A percentile compares a stretch with the other conserved stretches of the same genome.
phyloP scores from a whole-genome alignment of 805 yeast species.

The Clavispora santaluciae region DNA sequence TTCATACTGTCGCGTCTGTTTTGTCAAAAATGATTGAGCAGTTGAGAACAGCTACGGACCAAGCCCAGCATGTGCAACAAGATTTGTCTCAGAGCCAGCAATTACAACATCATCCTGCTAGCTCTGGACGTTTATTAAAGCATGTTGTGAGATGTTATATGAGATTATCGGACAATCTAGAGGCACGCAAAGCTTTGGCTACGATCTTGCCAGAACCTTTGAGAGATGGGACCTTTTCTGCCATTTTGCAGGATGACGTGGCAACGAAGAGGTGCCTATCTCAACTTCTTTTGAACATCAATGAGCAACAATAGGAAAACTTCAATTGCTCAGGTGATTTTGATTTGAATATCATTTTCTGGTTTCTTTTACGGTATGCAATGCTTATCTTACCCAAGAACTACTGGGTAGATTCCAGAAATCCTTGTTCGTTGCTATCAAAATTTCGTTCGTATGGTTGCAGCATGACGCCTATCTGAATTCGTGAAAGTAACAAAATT shows the following conservation, averaged over 20 bases:
- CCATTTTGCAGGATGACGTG: slow-evolving; percentile 75
- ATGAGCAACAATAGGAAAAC: slow-evolving; percentile 15
- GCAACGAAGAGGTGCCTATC: slow-evolving; percentile 85
- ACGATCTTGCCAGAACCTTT: slow-evolving; percentile 82
- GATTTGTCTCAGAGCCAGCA: background rate
- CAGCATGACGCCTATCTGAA: too few species aligned
- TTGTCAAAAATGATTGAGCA: slow-evolving; percentile 86
- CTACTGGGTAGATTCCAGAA: too few species aligned
- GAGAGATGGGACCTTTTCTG: slow-evolving; percentile 79
- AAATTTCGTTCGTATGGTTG: too few species aligned
- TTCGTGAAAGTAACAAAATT: too few species aligned
- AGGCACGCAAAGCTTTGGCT: slow-evolving; percentile 83
- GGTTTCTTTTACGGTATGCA: too few species aligned
- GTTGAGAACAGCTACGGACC: slow-evolving; percentile 43
- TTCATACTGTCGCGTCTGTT: slow-evolving; percentile 89
- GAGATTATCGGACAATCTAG: slow-evolving; percentile 82
- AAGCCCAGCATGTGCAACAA: slow-evolving; percentile 8
- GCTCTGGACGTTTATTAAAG: slow-evolving; percentile 77
- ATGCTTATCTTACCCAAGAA: too few species aligned
- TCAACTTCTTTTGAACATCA: slow-evolving; percentile 67
- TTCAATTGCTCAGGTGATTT: too few species aligned
- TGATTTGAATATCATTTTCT: too few species aligned
- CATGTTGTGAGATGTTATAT: slow-evolving; percentile 93
- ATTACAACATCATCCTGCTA: slow-evolving; percentile 18
- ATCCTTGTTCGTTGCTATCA: too few species aligned